These are phyloP conservation scores for Cenchrus fungigraminus DNA, from an alignment of 176 grass and related monocot genomes.

Conservation along the genomic window DNA sequence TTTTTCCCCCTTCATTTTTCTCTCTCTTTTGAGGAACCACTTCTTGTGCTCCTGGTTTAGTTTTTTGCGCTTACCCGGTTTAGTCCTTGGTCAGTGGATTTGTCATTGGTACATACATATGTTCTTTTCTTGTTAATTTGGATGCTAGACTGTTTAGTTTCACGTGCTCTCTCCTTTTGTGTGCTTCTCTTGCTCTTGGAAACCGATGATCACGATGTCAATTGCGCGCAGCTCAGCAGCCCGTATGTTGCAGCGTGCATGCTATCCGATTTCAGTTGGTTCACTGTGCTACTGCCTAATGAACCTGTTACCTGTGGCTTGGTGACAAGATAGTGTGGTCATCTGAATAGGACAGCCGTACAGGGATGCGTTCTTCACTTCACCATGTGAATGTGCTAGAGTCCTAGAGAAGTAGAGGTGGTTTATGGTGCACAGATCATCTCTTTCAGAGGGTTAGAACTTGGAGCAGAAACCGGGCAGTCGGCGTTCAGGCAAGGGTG, in stretches of 20 bases:
- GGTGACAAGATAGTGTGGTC: background rate
- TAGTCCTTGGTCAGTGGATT: constrained; percentile 7
- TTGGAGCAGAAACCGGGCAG: no score
- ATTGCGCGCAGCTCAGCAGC: background rate
- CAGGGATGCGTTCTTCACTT: background rate
- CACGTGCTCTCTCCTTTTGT: background rate
- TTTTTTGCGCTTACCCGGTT: background rate
- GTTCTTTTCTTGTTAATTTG: background rate
- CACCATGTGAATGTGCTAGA: background rate
- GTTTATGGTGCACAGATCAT: no score
- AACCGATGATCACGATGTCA: background rate
- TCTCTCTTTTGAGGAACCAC: background rate
- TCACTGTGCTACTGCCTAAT: background rate
- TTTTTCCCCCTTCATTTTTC: background rate
- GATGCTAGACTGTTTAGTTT: background rate
- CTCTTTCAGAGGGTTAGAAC: background rate
- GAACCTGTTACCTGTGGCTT: background rate
- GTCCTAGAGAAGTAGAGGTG: background rate
- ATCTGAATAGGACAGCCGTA: background rate
- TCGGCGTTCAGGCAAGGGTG: no score
- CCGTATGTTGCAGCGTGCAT: background rate
- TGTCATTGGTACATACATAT: background rate
- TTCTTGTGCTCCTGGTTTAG: background rate
- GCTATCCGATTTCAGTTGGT: background rate
- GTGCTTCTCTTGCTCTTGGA: no score